These are phyloP conservation scores for Margaritispora aquatica DNA, from an alignment of 495 filamentous ascomycete species.

Conservation along the genomic window DNA sequence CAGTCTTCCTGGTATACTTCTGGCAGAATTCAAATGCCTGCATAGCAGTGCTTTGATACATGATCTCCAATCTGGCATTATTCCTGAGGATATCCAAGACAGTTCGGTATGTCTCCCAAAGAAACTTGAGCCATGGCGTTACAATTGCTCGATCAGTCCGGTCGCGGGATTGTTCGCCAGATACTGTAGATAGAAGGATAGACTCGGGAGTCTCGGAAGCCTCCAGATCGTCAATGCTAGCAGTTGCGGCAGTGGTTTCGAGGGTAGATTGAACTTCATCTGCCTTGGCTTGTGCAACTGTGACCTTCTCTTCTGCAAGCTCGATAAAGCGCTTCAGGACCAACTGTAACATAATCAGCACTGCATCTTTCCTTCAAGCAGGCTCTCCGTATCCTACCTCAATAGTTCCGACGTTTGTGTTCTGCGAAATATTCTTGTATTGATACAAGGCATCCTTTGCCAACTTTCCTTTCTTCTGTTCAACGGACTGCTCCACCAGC, in stretches of 20 bases:
- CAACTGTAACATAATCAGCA: slow-evolving; percentile 40
- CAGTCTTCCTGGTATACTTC: slow-evolving; percentile 97
- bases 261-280: slow-evolving; percentile 87
- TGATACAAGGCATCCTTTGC: slow-evolving; percentile 98
- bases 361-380: not conserved
- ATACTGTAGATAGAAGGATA: slow-evolving; percentile 94
- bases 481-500: slow-evolving; percentile 92
- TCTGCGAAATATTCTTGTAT: slow-evolving; percentile 99
- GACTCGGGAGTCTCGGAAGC: slow-evolving; percentile 97
- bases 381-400: slow-evolving; percentile 52
- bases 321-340: slow-evolving; percentile 98
- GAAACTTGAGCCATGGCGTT: slow-evolving; percentile 97
- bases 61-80: slow-evolving; percentile 93
- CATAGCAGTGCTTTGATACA: slow-evolving; percentile 96
- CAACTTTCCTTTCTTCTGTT: slow-evolving; percentile 92
- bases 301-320: slow-evolving; percentile 92
- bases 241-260: slow-evolving; percentile 60
- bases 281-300: slow-evolving; percentile 90
- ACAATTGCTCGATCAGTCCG: slow-evolving; percentile 96
- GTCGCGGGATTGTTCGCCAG: slow-evolving; percentile 93
- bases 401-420: slow-evolving; percentile 96
- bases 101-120: slow-evolving; percentile 99
- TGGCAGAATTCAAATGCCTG: slow-evolving; percentile 98
- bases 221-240: slow-evolving; percentile 89
- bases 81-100: slow-evolving; percentile 98